These are phyloP conservation scores for Picochlorum sp. DNA, from an alignment of 139 green algal genomes.

Conservation along the genomic window DNA sequence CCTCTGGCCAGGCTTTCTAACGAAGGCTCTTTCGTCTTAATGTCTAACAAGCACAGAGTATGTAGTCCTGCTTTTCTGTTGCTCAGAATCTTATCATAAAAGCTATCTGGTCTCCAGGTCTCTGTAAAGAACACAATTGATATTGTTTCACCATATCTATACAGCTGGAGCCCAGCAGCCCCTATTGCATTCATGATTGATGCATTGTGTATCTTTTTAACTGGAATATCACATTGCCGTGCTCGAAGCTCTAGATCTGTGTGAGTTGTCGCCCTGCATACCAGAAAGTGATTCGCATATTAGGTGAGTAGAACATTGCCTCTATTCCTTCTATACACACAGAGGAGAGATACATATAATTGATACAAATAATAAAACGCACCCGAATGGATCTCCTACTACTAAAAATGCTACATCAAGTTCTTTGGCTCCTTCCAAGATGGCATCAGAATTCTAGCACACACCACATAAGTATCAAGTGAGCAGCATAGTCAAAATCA, in stretches of 20 bases:
- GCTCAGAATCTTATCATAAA: conserved; percentile 62
- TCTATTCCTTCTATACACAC: too few species aligned
- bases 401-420: conserved; percentile 92
- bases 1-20: conserved; percentile 74
- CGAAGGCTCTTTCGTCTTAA: conserved; percentile 87
- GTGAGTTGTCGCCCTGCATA: conserved; percentile 94
- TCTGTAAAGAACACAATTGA: conserved; percentile 98
- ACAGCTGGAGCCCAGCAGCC: conserved; percentile 88
- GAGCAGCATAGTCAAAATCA: neutral
- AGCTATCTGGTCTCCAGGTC: conserved; percentile 86
- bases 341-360: too few species aligned
- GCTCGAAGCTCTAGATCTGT: conserved; percentile 87
- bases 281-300: too few species aligned
- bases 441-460: conserved; percentile 68
- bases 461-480: neutral
- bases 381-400: conserved; percentile 95
- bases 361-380: too few species aligned
- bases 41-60: conserved; percentile 93
- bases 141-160: conserved; percentile 87
- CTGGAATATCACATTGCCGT: conserved; percentile 48
- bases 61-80: conserved; percentile 71
- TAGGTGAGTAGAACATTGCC: neutral
- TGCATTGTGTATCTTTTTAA: conserved; percentile 93
- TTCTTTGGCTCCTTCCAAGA: conserved; percentile 64
- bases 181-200: conserved; percentile 94